Percentiles rank a stretch among this genome's conserved stretches.
phyloP scores from a whole-genome alignment of 2,329 filamentous ascomycete species.

The Madurella fahalii region DNA sequence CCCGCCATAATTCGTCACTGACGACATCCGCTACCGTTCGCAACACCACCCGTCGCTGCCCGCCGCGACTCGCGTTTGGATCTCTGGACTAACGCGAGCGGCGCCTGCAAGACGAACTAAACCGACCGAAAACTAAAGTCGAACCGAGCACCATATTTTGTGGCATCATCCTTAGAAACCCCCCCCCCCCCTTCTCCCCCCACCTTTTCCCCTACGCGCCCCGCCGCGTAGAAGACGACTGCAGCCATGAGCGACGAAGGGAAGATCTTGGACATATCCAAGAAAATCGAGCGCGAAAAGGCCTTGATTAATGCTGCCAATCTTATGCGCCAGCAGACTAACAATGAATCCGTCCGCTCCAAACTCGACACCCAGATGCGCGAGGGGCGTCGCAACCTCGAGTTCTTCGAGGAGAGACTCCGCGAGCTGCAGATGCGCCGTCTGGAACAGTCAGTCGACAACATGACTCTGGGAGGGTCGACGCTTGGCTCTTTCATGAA shows the following conservation, averaged over 20 bases:
- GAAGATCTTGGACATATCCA: slow-evolving; percentile 73
- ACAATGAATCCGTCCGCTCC: slow-evolving; percentile 86
- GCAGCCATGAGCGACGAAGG: slow-evolving; percentile 61
- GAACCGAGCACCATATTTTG: slow-evolving; percentile 8
- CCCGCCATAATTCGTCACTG: slow-evolving; percentile 31
- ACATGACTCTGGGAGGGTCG: slow-evolving; percentile 53
- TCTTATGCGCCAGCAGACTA: slow-evolving; percentile 91
- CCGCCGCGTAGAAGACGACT: slow-evolving; percentile 22
- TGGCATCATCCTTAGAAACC: slow-evolving; percentile 4
- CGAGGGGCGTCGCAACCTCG: slow-evolving; percentile 86
- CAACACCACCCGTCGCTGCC: slow-evolving; percentile 6
- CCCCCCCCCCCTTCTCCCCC: too few species aligned
- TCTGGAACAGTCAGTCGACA: slow-evolving; percentile 63
- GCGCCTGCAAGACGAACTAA: background rate
- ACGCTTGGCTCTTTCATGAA: slow-evolving; percentile 33
- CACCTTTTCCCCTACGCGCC: slow-evolving; percentile 17
- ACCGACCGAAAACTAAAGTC: background rate
- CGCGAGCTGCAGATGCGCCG: slow-evolving; percentile 81
- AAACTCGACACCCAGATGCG: slow-evolving; percentile 91
- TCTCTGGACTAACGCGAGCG: slow-evolving; percentile 6
- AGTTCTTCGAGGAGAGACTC: slow-evolving; percentile 92
- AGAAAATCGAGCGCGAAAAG: slow-evolving; percentile 98
- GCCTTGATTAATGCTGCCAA: slow-evolving; percentile 90
- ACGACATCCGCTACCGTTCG: slow-evolving; percentile 25
- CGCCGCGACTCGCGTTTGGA: slow-evolving; percentile 2